phyloP scores from a whole-genome alignment of 495 filamentous ascomycete species.

The Hypomontagnella submonticulosa region DNA sequence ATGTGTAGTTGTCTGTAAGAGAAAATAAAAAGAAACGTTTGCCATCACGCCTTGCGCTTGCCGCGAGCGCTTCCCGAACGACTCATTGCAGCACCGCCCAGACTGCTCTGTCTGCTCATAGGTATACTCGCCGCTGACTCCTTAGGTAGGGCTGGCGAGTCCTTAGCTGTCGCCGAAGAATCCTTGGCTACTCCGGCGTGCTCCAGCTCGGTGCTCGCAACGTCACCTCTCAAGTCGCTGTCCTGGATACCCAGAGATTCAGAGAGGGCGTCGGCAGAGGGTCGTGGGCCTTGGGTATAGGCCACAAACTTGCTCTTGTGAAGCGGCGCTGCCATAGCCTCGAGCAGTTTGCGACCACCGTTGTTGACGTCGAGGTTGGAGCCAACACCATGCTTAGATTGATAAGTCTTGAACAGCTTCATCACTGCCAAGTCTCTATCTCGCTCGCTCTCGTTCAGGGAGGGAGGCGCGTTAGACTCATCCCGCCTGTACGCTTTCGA shows the following conservation, averaged over 20 bases:
- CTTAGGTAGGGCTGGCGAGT: conserved; percentile 37
- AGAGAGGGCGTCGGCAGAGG: conserved; percentile 56
- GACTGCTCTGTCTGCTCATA: conserved; percentile 63
- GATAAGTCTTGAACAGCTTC: conserved; percentile 58
- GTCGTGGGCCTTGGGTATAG: conserved; percentile 55
- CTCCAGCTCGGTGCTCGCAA: conserved; percentile 13
- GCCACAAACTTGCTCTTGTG: conserved; percentile 51
- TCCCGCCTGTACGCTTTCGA: conserved; percentile 56
- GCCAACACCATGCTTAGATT: conserved; percentile 54
- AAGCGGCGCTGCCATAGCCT: conserved; percentile 54
- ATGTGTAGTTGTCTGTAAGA: neutral
- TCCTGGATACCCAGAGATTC: conserved; percentile 55
- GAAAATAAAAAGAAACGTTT: neutral
- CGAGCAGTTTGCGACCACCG: conserved; percentile 57
- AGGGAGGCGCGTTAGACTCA: conserved; percentile 59
- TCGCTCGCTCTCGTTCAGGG: conserved; percentile 67
- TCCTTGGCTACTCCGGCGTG: conserved; percentile 26
- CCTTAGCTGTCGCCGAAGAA: conserved; percentile 54
- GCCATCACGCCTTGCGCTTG: conserved; percentile 44
- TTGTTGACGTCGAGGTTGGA: conserved; percentile 56
- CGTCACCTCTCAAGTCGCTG: conserved; percentile 46
- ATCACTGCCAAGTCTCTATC: conserved; percentile 70
- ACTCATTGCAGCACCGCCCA: conserved; percentile 62
- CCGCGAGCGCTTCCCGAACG: conserved; percentile 52
- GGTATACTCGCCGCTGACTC: conserved; percentile 50